Evolutionary conservation across 2,329 filamentous ascomycete genomes (phyloP), one percentile per base, ranked within the genome.

Genomic region (Epicoccum nigrum): DNA sequence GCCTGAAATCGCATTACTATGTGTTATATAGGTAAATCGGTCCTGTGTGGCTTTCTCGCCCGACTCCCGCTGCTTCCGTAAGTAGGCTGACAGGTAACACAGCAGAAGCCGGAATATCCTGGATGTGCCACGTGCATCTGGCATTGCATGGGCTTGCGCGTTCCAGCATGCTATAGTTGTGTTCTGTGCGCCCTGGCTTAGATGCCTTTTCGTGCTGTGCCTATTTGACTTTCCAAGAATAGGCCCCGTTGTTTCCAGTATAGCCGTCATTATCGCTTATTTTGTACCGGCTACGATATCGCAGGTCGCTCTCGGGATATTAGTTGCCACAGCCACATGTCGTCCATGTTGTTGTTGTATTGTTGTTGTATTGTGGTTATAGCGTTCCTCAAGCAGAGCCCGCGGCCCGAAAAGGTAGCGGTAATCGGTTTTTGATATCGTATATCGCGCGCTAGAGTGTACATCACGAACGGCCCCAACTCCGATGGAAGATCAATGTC

Each of bases 371-470:
- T 7, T 12, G 37, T 19, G n/a, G 4, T 28, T 16, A 8, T 28
- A 25, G 23, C 9, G 32, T 21, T 13, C 8, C 8, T 28, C 6
- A 15, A 8, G 31, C 46, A 50, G 13, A 50, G 15, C 39, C 40
- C 47, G 47, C 41, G 41, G 41, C 35, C 41, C 47, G 28, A 45
- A 25, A 25, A 6, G 9, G 33, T 25, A 33, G 31, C 31, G 41
- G 40, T 9, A 40, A 28, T 51, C 35, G 30, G 30, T 25, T 20
- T 51, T 37, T 51, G 35, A 39, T 20, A 16, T 44, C 39, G 46
- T 44, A 43, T 43, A 12, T 39, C 32, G 39, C 39, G 39, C 32
- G 17, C 27, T 34, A 17, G 20, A 20, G 20, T 5, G 33, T 4
- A 32, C 27, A 32, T 19, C 33, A 21, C 30, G 19, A 7, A 34